These are phyloP conservation scores for Verticillium nubilum DNA, from an alignment of 2,329 filamentous ascomycete species.

Conservation along the genomic window DNA sequence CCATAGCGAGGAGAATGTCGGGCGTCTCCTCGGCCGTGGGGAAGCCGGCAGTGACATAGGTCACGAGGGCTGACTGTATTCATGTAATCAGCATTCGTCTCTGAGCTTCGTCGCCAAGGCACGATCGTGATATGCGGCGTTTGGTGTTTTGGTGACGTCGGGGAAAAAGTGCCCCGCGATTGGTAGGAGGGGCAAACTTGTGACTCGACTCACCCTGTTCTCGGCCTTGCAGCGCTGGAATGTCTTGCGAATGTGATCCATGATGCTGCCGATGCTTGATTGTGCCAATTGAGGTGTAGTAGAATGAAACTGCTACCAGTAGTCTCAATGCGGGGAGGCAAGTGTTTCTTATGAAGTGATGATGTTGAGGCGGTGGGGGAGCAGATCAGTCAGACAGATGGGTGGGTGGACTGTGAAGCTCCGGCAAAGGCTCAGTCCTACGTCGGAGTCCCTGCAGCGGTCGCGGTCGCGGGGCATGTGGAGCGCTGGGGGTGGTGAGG, in stretches of 20 bases:
- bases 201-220: constrained; percentile 41
- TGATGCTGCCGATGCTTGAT: constrained; percentile 22
- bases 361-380: neutral
- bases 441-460: neutral
- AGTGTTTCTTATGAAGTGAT: neutral
- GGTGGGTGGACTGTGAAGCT: neutral
- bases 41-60: constrained; percentile 94
- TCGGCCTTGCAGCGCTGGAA: constrained; percentile 56
- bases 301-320: neutral
- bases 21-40: constrained; percentile 78
- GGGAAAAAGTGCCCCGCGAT: constrained; percentile 5
- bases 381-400: neutral
- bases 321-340: constrained; percentile 4
- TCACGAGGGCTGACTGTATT: constrained; percentile 73
- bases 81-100: neutral
- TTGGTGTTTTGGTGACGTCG: neutral
- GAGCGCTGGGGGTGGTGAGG: neutral
- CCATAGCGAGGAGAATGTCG: constrained; percentile 80
- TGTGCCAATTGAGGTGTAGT: neutral
- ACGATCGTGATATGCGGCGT: neutral
- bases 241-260: constrained; percentile 55
- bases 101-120: neutral
- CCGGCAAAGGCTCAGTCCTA: neutral
- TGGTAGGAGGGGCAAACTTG: constrained; percentile 17
- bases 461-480: no score